Evolutionary conservation across 148 eudicot species (phyloP), one percentile per base, ranked within the genome.

Genomic region (Chenopodium quinoa): DNA sequence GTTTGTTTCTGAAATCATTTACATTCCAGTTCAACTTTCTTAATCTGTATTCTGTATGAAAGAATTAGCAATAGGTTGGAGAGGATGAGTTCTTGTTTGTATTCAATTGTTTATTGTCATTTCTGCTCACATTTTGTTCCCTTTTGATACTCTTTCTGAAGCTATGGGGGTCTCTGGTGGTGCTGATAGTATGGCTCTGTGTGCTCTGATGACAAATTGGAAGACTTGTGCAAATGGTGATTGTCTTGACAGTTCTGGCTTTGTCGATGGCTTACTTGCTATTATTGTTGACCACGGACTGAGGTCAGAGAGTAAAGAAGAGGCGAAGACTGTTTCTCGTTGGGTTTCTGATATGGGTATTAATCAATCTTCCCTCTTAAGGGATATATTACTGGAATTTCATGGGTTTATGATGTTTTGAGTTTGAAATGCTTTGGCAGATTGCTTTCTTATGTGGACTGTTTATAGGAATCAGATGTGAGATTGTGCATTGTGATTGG

Each of bases 91-190:
- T 56, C 62, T 70, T 70, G 73, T 3, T 70, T 2, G 1, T 32
- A 70, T 3, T 12, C 10, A 9, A 1, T 70, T 70, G 46, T 70
- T 76, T 75, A 56, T 64, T 66, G n/a, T 46, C 29, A 27, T 60
- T 22, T 46, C n/a, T 48, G 40, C 25, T 54, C 52, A 50, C 40
- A 17, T n/a, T n/a, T 48, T 44, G 0, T 4, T 54, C 22, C 11
- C 4, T 80, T 47, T 19, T 58, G 4, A 56, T 25, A 46, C 22
- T 77, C 62, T 81, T 58, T 65, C 77, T 65, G 71, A 31, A 96
- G 99, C 95, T 80, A 79, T 96, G 52, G 98, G 95, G 34, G 99
- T 96, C 63, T 93, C 99, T 75, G 99, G 99, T 79, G 99, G 99
- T 75, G 94, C 99, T 75, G 99, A 96, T 81, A 96, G 99, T 85